phyloP scores from a whole-genome alignment of 2,329 filamentous ascomycete species.

The Talaromyces sp. region DNA sequence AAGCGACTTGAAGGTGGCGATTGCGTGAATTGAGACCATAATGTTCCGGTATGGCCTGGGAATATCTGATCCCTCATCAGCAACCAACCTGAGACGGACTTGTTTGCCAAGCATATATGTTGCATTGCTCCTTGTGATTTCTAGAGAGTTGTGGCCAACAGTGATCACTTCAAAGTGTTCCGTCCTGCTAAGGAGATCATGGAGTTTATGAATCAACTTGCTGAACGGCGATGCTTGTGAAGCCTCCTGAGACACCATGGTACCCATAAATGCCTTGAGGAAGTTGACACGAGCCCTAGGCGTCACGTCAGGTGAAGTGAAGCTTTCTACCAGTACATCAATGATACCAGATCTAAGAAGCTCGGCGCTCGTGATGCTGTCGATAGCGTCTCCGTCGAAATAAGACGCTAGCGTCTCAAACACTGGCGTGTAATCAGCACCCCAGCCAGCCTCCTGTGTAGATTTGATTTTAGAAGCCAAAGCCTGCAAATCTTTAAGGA shows the following conservation, averaged over 20 bases:
- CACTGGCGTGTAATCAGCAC: conserved; percentile 58
- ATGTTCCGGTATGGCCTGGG: conserved; percentile 85
- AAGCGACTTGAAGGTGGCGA: conserved; percentile 93
- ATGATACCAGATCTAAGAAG: conserved; percentile 88
- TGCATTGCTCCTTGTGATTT: conserved; percentile 84
- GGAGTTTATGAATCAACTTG: conserved; percentile 86
- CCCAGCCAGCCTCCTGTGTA: conserved; percentile 59
- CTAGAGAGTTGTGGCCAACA: conserved; percentile 87
- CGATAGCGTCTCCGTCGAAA: conserved; percentile 83
- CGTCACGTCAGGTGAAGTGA: conserved; percentile 64
- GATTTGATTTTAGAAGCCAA: conserved; percentile 70
- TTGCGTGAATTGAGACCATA: conserved; percentile 97
- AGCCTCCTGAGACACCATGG: conserved; percentile 59
- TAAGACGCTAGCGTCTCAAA: conserved; percentile 76
- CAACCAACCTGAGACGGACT: conserved; percentile 80
- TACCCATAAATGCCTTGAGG: conserved; percentile 87
- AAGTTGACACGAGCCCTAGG: conserved; percentile 74
- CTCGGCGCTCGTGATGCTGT: conserved; percentile 94
- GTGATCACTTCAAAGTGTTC: conserved; percentile 98
- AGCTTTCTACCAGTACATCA: conserved; percentile 75
- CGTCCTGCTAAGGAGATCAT: conserved; percentile 91
- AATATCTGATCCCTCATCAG: conserved; percentile 83
- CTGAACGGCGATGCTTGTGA: conserved; percentile 78
- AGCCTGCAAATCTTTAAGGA: conserved; percentile 68
- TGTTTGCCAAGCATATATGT: conserved; percentile 97